Evolutionary conservation across 257 asterid genomes (phyloP).

Genomic region (Solanum commersonii): DNA sequence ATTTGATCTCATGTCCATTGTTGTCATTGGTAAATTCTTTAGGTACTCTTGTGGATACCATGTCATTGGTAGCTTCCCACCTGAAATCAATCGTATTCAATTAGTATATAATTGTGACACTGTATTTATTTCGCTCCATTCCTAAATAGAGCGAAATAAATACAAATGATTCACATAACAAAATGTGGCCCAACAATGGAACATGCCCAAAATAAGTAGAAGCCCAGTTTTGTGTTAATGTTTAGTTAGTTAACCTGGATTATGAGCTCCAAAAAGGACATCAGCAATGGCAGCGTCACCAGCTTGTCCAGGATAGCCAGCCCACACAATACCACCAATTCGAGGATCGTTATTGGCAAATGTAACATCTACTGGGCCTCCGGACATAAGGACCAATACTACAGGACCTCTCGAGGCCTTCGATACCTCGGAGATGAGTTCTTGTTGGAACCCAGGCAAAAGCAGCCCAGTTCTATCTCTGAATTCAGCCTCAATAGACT

Average conservation of each 20-base stretch:
- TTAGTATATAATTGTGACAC: not conserved
- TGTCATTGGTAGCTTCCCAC: constrained; percentile 88
- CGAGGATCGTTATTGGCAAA: constrained; percentile 56
- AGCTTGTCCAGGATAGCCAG: constrained; percentile 77
- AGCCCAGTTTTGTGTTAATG: not conserved
- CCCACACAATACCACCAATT: constrained; percentile 64
- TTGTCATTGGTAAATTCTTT: constrained; percentile 58
- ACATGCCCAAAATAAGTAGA: not conserved
- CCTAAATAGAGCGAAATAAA: no score
- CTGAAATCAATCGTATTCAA: not conserved
- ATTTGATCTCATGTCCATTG: constrained; percentile 62
- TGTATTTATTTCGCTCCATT: not conserved
- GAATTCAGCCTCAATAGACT: constrained; percentile 65
- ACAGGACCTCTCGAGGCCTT: constrained; percentile 59
- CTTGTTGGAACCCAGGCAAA: constrained; percentile 62
- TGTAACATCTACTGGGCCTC: constrained; percentile 72
- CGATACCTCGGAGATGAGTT: constrained; percentile 56
- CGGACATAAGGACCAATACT: constrained; percentile 62
- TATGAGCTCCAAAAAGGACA: constrained; percentile 62
- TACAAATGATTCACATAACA: not conserved
- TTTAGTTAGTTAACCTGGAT: constrained; percentile 42
- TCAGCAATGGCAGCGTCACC: constrained; percentile 85
- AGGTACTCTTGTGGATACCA: constrained; percentile 84
- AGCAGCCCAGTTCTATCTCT: constrained; percentile 52
- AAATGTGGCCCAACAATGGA: not conserved